These are phyloP conservation scores for Russula sp. DNA, from an alignment of 768 basidiomycete genomes.

Conservation along the genomic window DNA sequence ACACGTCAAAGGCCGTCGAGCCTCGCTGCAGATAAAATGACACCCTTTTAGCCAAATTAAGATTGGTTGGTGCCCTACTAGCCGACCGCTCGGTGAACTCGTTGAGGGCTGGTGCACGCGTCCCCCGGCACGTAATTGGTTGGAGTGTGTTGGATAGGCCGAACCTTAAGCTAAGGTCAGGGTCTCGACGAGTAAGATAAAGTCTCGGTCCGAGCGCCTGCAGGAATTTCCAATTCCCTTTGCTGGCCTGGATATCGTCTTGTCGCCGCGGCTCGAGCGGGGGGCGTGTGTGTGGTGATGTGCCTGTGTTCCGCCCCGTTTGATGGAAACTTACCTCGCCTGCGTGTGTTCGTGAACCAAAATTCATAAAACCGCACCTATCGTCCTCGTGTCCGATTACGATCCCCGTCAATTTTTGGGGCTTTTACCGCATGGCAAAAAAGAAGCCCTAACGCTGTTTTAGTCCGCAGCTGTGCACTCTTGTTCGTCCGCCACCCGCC, in stretches of 20 bases:
- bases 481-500: slow-evolving; percentile 1
- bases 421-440: slow-evolving; percentile 1
- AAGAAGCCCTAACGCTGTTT: slow-evolving; percentile 1
- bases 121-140: slow-evolving; percentile 3
- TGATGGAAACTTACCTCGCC: not conserved
- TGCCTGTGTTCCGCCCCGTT: not conserved
- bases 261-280: slow-evolving; percentile 14
- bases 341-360: not conserved
- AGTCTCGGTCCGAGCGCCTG: not conserved
- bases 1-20: slow-evolving; percentile 16
- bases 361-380: not conserved
- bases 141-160: not conserved
- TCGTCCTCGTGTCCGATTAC: not conserved
- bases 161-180: slow-evolving; percentile 26
- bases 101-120: not conserved
- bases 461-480: not conserved
- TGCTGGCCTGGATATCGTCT: not conserved
- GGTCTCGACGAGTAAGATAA: too few relatives aligned
- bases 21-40: slow-evolving; percentile 9
- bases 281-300: not conserved
- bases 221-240: not conserved
- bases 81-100: not conserved
- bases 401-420: not conserved
- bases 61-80: not conserved
- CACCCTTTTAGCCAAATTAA: slow-evolving; percentile 20